These are phyloP conservation scores for Silene uniflora DNA, from an alignment of 148 eudicot genomes.

Conservation along the genomic window DNA sequence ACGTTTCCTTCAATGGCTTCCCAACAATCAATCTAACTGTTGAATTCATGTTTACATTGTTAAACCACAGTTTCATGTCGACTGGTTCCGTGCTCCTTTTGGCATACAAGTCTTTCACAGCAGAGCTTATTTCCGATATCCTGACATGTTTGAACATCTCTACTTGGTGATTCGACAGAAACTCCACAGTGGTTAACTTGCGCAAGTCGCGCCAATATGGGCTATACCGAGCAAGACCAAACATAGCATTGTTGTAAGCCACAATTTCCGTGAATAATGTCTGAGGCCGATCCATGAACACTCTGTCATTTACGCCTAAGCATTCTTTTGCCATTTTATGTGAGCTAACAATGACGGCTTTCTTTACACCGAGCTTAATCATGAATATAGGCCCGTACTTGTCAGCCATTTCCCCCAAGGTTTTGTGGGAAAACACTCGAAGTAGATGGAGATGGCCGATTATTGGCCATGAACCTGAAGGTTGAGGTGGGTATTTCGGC, in stretches of 20 bases:
- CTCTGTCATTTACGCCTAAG: not conserved
- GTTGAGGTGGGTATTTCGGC: conserved; percentile 24
- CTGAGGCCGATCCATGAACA: not conserved
- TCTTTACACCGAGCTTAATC: conserved; percentile 14
- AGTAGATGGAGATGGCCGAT: conserved; percentile 29
- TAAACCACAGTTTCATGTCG: not conserved
- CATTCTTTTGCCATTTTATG: conserved; percentile 8
- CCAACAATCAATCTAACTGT: not conserved
- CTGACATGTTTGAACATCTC: not conserved
- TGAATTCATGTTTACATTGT: not conserved
- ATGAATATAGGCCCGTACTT: conserved; percentile 27
- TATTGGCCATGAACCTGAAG: conserved; percentile 37
- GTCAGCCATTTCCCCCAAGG: conserved; percentile 15
- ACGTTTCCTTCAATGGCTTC: not conserved
- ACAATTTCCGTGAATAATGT: not conserved
- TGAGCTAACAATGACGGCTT: conserved; percentile 34
- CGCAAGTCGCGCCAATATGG: not conserved
- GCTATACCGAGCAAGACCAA: not conserved
- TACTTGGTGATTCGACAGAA: not conserved
- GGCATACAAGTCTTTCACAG: not conserved
- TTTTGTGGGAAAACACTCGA: not conserved
- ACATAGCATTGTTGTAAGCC: not conserved
- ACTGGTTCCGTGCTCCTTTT: not conserved
- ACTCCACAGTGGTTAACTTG: not conserved
- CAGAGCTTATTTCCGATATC: not conserved